phyloP scores from a whole-genome alignment of 495 filamentous ascomycete species.

The Amorphotheca resinae region DNA sequence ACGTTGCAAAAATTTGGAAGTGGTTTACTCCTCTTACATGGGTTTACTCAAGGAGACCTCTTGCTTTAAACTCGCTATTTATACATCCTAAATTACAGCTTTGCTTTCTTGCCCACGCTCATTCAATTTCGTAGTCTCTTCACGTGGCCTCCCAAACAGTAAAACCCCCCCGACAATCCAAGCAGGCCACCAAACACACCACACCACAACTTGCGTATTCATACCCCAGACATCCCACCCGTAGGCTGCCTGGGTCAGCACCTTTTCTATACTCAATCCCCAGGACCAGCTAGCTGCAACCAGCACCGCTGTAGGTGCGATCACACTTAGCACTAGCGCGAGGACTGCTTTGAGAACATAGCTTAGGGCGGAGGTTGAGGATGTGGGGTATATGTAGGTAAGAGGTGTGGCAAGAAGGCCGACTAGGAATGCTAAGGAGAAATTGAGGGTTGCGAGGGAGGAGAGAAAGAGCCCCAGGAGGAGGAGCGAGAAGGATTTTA shows the following conservation, averaged over 20 bases:
- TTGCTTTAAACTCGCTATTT: no score
- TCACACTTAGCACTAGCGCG: constrained; percentile 34
- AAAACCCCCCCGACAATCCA: constrained; percentile 55
- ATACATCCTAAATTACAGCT: no score
- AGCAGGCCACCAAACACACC: constrained; percentile 98
- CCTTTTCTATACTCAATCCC: constrained; percentile 35
- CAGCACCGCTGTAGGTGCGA: constrained; percentile 57
- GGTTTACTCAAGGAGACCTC: no score
- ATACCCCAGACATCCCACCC: constrained; percentile 88
- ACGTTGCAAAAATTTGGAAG: background rate
- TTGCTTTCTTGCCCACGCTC: background rate
- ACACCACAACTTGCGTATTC: constrained; percentile 83
- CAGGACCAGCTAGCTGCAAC: constrained; percentile 38
- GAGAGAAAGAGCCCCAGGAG: constrained; percentile 84
- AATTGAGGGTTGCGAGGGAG: constrained; percentile 90
- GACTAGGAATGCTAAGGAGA: constrained; percentile 77
- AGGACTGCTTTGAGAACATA: constrained; percentile 19
- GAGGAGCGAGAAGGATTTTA: constrained; percentile 85
- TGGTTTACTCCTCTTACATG: no score
- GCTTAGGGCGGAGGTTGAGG: constrained; percentile 20
- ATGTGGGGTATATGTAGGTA: constrained; percentile 50
- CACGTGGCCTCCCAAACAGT: constrained; percentile 25
- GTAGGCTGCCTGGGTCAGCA: constrained; percentile 67
- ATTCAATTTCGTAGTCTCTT: background rate
- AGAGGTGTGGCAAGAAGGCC: constrained; percentile 68